A percentile compares a stretch with the other conserved stretches of the same genome.
phyloP scores from a whole-genome alignment of 768 basidiomycete species.

The Pleurotus ostreatus region DNA sequence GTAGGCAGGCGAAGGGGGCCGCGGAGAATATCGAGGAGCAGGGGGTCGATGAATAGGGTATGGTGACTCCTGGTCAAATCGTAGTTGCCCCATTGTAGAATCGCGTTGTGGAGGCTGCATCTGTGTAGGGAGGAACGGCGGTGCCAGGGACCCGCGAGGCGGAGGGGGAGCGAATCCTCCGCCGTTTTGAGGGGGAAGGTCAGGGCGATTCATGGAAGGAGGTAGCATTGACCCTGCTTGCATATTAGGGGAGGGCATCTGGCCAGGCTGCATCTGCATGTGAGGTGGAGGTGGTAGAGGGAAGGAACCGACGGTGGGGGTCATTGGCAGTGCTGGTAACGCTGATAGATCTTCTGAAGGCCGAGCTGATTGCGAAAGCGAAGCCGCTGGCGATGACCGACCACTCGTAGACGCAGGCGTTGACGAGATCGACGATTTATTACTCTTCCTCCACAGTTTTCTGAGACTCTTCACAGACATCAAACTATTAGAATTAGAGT shows the following conservation, averaged over 20 bases:
- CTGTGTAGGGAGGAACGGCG: slow-evolving; percentile 22
- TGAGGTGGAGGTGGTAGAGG: slow-evolving; percentile 31
- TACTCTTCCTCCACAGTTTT: slow-evolving; percentile 77
- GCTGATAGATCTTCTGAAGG: slow-evolving; percentile 2
- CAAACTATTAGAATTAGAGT: slow-evolving; percentile 47
- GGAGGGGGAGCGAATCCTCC: slow-evolving; percentile 18
- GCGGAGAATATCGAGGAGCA: slow-evolving; percentile 15
- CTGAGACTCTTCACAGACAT: slow-evolving; percentile 74
- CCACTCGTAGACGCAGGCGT: slow-evolving; percentile 45
- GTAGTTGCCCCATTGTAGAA: slow-evolving; percentile 41
- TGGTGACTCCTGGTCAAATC: slow-evolving; percentile 72
- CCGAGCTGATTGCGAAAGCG: neutral
- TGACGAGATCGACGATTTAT: slow-evolving; percentile 41
- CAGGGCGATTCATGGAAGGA: slow-evolving; percentile 21
- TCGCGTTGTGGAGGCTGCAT: slow-evolving; percentile 31
- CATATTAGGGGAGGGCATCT: no score
- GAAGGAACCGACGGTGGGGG: slow-evolving; percentile 24
- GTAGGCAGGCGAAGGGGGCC: slow-evolving; percentile 24
- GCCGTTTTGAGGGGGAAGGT: slow-evolving; percentile 18
- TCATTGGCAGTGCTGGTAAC: slow-evolving; percentile 9
- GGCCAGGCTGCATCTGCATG: slow-evolving; percentile 18
- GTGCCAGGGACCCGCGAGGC: neutral
- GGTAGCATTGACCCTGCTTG: slow-evolving; percentile 19
- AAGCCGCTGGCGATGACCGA: slow-evolving; percentile 21
- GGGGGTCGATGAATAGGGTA: slow-evolving; percentile 46